A percentile compares a stretch with the other conserved stretches of the same genome.
Conservation (phyloP, 805 yeast genomes). For the Henningerozyma blattae region DNA sequence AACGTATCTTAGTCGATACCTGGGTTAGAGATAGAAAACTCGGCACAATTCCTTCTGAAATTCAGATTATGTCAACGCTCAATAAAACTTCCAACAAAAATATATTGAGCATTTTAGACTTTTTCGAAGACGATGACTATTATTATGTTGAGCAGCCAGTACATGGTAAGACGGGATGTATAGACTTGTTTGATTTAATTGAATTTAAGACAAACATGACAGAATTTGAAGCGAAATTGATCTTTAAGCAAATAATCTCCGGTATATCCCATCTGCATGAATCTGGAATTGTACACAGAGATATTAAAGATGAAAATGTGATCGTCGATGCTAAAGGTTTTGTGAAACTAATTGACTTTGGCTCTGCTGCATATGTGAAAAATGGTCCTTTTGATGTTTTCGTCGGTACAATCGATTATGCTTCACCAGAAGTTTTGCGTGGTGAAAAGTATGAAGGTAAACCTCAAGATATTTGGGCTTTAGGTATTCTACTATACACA, state of each 20-base stretch:
- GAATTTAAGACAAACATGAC: slow-evolving; percentile 75
- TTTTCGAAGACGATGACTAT: slow-evolving; percentile 82
- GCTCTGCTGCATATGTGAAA: slow-evolving; percentile 81
- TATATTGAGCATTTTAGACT: slow-evolving; percentile 75
- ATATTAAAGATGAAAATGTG: slow-evolving; percentile 88
- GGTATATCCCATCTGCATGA: slow-evolving; percentile 75
- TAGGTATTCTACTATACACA: slow-evolving; percentile 84
- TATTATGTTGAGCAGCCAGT: slow-evolving; percentile 88
- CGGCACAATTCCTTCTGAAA: slow-evolving; percentile 95
- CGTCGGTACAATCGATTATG: slow-evolving; percentile 95
- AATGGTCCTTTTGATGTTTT: slow-evolving; percentile 96
- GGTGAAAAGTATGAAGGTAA: slow-evolving; percentile 86
- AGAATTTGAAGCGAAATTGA: slow-evolving; percentile 65
- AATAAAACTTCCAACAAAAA: slow-evolving; percentile 75
- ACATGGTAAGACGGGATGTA: slow-evolving; percentile 81
- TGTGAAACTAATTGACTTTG: slow-evolving; percentile 85
- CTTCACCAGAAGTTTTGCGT: slow-evolving; percentile 89
- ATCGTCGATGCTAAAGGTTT: slow-evolving; percentile 75
- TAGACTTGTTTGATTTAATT: slow-evolving; percentile 85
- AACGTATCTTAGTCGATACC: slow-evolving; percentile 86
- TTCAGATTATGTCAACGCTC: slow-evolving; percentile 80
- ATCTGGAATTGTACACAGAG: slow-evolving; percentile 85
- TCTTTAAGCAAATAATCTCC: slow-evolving; percentile 67
- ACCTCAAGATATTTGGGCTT: slow-evolving; percentile 96
- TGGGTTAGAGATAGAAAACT: slow-evolving; percentile 90